Conservation (phyloP, 2,329 filamentous ascomycete genomes). For the Remersonia thermophila region DNA sequence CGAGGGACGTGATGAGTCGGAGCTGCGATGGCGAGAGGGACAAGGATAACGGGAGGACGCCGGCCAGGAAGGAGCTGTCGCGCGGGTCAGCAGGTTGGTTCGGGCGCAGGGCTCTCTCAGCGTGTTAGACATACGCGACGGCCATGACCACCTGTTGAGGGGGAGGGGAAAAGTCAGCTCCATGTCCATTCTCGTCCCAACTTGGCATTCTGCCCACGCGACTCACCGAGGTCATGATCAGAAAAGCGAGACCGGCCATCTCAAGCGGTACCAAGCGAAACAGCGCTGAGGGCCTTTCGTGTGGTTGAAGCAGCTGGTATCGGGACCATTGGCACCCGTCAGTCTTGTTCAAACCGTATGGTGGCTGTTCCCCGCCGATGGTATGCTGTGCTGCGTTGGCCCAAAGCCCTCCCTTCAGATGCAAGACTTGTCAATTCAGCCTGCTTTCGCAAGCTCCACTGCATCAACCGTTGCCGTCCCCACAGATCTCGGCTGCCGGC, state of each 20-base stretch:
- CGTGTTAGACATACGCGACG: slow-evolving; percentile 35
- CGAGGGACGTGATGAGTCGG: slow-evolving; percentile 79
- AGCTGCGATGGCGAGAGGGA: slow-evolving; percentile 76
- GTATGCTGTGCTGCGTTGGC: too few species aligned
- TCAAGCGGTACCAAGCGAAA: slow-evolving; percentile 6
- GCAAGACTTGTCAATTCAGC: neutral
- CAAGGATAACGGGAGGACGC: slow-evolving; percentile 81
- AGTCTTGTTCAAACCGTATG: too few species aligned
- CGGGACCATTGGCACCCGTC: too few species aligned
- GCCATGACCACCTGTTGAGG: slow-evolving; percentile 42
- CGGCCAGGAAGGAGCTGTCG: slow-evolving; percentile 79
- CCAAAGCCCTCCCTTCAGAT: too few species aligned
- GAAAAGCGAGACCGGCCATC: slow-evolving; percentile 25
- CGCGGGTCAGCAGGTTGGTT: slow-evolving; percentile 13
- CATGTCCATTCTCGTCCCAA: neutral
- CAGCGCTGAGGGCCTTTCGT: neutral
- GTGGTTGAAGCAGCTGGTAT: neutral
- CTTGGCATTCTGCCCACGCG: neutral
- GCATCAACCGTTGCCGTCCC: too few species aligned
- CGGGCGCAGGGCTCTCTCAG: too few species aligned
- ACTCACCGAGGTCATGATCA: slow-evolving; percentile 22
- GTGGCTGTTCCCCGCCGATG: too few species aligned
- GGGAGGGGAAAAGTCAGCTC: slow-evolving; percentile 12
- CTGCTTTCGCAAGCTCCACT: neutral
- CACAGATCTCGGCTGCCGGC: slow-evolving; percentile 1